A percentile compares a stretch with the other conserved stretches of the same genome.
phyloP scores from a whole-genome alignment of 139 green algal species.

The Micromonas pusilla region DNA sequence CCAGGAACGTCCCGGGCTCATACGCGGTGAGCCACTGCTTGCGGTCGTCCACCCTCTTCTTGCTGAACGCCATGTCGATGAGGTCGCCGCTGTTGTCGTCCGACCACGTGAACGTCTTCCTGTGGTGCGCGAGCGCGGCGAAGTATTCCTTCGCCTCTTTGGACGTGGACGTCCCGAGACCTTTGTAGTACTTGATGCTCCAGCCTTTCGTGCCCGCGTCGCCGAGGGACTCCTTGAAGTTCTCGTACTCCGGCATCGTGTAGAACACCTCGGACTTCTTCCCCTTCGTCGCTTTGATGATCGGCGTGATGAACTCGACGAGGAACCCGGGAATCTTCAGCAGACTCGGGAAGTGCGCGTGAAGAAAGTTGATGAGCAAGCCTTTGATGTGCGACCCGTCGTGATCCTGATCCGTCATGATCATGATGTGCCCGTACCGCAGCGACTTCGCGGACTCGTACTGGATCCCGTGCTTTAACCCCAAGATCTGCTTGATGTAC shows the following conservation, averaged over 20 bases:
- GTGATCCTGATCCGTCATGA: slow-evolving; percentile 99
- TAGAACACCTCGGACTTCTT: slow-evolving; percentile 75
- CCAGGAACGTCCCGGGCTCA: slow-evolving; percentile 80
- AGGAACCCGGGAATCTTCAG: slow-evolving; percentile 90
- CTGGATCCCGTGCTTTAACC: slow-evolving; percentile 88
- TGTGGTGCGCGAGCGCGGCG: slow-evolving; percentile 56
- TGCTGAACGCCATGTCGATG: slow-evolving; percentile 97
- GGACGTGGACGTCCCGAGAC: slow-evolving; percentile 89
- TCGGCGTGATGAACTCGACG: slow-evolving; percentile 98
- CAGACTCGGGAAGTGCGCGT: slow-evolving; percentile 94
- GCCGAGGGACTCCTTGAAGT: slow-evolving; percentile 70
- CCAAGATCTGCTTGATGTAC: slow-evolving; percentile 99
- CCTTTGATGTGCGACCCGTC: slow-evolving; percentile 99
- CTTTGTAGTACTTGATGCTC: slow-evolving; percentile 99
- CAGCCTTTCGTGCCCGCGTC: slow-evolving; percentile 59
- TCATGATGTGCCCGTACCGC: slow-evolving; percentile 98
- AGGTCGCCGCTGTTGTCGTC: slow-evolving; percentile 24
- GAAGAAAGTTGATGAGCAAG: slow-evolving; percentile 99
- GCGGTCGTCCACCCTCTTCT: slow-evolving; percentile 95
- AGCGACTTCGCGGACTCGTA: slow-evolving; percentile 81
- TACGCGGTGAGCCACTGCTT: slow-evolving; percentile 81
- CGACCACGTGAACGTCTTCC: slow-evolving; percentile 35
- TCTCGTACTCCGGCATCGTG: slow-evolving; percentile 97
- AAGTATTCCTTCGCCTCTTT: slow-evolving; percentile 97
- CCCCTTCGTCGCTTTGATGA: slow-evolving; percentile 93